phyloP scores from a whole-genome alignment of 257 asterid species.

The Fraxinus quadrangulata region DNA sequence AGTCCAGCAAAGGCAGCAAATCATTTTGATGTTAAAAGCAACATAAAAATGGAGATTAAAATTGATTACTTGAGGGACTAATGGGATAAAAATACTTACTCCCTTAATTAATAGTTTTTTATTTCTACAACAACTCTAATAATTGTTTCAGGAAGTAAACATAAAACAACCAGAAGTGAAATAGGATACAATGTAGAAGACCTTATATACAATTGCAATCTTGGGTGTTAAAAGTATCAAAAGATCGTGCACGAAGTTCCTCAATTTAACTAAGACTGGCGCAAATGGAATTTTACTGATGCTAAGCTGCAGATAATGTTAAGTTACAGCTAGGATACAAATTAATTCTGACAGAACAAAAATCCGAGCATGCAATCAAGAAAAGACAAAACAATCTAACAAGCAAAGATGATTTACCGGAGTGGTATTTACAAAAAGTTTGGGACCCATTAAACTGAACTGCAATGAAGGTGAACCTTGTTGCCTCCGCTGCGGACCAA shows the following conservation, averaged over 20 bases:
- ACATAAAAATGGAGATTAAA: background rate
- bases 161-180: conserved; percentile 8
- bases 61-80: background rate
- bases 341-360: conserved; percentile 7
- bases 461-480: conserved; percentile 75
- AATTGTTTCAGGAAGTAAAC: background rate
- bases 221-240: background rate
- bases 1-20: background rate
- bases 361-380: conserved; percentile 4
- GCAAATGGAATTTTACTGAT: conserved; percentile 8
- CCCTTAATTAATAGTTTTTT: background rate
- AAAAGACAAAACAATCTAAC: background rate
- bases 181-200: background rate
- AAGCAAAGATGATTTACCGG: conserved; percentile 51
- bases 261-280: conserved; percentile 4
- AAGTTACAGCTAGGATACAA: conserved; percentile 8
- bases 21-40: background rate
- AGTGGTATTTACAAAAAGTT: conserved; percentile 69
- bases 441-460: conserved; percentile 94
- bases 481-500: conserved; percentile 92
- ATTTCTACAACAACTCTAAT: conserved; percentile 1
- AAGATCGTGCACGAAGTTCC: background rate
- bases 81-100: background rate
- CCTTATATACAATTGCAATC: background rate
- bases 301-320: conserved; percentile 18